Evolutionary conservation across 192 early-diverging fungal species (phyloP), one percentile per base, ranked within the genome.

Genomic region (Podila epigama): DNA sequence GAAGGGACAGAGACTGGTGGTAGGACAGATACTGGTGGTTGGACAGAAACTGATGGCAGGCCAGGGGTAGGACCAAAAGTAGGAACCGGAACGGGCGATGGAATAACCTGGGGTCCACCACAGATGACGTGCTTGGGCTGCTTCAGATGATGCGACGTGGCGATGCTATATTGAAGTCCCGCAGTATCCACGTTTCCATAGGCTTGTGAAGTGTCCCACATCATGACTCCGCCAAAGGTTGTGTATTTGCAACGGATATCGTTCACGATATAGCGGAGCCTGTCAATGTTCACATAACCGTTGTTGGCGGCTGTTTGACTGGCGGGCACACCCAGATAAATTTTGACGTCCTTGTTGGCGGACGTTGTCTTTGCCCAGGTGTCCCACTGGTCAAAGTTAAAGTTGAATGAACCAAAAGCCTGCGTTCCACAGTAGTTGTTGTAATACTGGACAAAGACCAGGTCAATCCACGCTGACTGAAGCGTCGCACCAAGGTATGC

Each of bases 371-470:
- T 83, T 4, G 89, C 87, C 89, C 91, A 92, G 25, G 81, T 83
- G 36, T 90, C 83, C 92, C 92, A 93, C 51, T 84, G 81, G 37
- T 87, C 87, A 79, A 88, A 93, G 79, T 93, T 93, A 80, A 89
- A 93, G 68, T 82, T 86, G 36, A 61, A 54, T 7, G 79, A 67
- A 15, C 71, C 71, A 5, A 29, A 75, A 40, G 58, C 65, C 16
- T 73, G 44, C 6, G 86, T 69, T 29, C 84, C 80, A 51, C 92
- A 93, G 72, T 88, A 92, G 80, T 93, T 93, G 82, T 93, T 93
- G 82, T 93, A 93, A 62, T 91, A 93, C 77, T 93, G 92, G 1
- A 93, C 87, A 84, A 87, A 90, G 0, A 93, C 81, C 88, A 91
- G 84, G 58, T 91, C 89, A 7, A 89, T 73, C 55, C 86, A 89